Evolutionary conservation across 768 basidiomycete species (phyloP).

Genomic region (Tylopilus cervinicoccineus): DNA sequence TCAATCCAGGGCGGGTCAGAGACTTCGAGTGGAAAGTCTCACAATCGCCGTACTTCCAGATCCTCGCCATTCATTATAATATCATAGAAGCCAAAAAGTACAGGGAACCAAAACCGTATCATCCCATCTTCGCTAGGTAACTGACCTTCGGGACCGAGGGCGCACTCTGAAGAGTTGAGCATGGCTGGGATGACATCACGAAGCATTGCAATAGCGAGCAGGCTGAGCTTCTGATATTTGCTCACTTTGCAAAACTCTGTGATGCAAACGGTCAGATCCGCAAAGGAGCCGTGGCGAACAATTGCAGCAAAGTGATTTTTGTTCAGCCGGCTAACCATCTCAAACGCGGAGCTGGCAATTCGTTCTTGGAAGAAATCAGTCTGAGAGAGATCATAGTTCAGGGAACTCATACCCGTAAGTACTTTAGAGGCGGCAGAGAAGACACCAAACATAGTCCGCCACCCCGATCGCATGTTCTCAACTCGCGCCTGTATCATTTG

Average conservation of each 20-base stretch:
- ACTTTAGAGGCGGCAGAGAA: conserved; percentile 96
- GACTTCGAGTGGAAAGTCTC: conserved; percentile 33
- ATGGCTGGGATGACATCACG: conserved; percentile 90
- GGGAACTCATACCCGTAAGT: conserved; percentile 58
- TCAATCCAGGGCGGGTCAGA: conserved; percentile 7
- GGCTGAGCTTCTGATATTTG: conserved; percentile 98
- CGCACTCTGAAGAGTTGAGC: conserved; percentile 75
- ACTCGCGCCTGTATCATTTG: conserved; percentile 98
- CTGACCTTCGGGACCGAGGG: conserved; percentile 31
- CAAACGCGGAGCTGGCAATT: conserved; percentile 90
- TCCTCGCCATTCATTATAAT: conserved; percentile 99
- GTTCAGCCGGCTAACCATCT: conserved; percentile 90
- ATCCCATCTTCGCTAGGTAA: conserved; percentile 72
- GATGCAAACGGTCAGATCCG: conserved; percentile 94
- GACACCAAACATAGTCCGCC: conserved; percentile 99
- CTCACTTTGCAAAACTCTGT: conserved; percentile 99
- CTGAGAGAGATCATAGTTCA: background rate
- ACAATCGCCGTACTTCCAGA: conserved; percentile 94
- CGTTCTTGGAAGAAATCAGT: conserved; percentile 52
- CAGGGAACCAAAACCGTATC: conserved; percentile 97
- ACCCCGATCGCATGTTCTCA: conserved; percentile 94
- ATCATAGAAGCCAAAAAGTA: conserved; percentile 97
- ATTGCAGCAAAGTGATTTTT: conserved; percentile 88
- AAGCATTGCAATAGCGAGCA: conserved; percentile 96
- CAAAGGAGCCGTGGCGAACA: conserved; percentile 90